phyloP scores from a whole-genome alignment of 495 filamentous ascomycete genomes.

The Xylaria intraflava region DNA sequence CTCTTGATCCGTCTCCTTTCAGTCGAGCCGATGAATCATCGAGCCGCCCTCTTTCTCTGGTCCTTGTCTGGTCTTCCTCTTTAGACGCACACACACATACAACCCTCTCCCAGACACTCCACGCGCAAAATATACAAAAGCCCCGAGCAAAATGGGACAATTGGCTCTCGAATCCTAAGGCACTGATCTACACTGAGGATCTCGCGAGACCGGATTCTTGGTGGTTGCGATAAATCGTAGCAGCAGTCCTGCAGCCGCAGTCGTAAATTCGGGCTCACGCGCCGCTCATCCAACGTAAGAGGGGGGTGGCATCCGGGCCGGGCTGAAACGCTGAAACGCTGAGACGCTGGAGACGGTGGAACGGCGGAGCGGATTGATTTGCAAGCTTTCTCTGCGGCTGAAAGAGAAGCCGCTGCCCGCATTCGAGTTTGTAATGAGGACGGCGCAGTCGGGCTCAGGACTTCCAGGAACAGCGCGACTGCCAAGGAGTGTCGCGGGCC shows the following conservation, averaged over 20 bases:
- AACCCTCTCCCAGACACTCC: neutral
- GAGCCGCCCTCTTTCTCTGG: neutral
- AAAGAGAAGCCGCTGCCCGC: neutral
- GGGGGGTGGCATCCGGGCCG: neutral
- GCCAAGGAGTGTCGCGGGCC: too few species aligned
- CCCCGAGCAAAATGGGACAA: neutral
- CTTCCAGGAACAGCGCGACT: too few species aligned
- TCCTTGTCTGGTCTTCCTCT: neutral
- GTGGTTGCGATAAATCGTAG: constrained; percentile 4
- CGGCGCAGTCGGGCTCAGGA: neutral
- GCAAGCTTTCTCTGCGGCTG: neutral
- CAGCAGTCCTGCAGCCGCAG: neutral
- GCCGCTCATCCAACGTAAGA: neutral
- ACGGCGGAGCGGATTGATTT: constrained; percentile 1
- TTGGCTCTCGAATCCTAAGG: neutral
- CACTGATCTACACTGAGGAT: neutral
- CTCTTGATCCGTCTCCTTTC: neutral
- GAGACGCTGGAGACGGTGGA: too few species aligned
- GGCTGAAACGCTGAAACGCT: too few species aligned
- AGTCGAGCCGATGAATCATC: neutral
- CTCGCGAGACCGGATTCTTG: constrained; percentile 2
- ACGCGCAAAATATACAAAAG: neutral
- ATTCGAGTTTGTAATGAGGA: neutral
- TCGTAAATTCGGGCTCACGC: neutral
- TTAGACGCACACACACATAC: neutral